Base-by-base conservation (phyloP, 169 alveolate genomes). In the Eimeria zaria region DNA sequence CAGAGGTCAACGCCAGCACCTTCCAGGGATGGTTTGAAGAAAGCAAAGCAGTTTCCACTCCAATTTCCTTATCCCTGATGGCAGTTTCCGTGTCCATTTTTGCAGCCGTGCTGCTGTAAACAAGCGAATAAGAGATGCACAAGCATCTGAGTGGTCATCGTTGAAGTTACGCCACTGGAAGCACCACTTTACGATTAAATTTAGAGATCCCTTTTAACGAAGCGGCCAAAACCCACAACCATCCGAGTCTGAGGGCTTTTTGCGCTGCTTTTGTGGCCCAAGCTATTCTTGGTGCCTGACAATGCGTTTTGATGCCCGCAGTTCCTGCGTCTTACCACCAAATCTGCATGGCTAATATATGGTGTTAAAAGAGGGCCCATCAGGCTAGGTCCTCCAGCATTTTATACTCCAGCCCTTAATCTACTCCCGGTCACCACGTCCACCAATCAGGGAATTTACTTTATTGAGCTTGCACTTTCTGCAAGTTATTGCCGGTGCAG, bases 11-110 rank as follows among this genome's bases (percentile, higher is more conserved):
- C 20, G 91, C 92, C 24, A 53, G 39, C 36, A 39, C 89, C 62
- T 91, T 91, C 84, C 92, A 91, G 64, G 96, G 96, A 48, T 91
- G 96, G 96, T 62, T 91, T 62, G 58, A 62, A 24, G 93, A 85
- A 36, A 85, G 93, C 93, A 58, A 44, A 22, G 93, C 93, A 62
- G 48, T 27, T 36, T 22, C 93, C 39, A 39, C 36, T 60, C 62
- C 55, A 27, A 44, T 30, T 1, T 18, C 81, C 81, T 33, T 36
- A 7, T 9, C 69, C 30, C 62, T 85, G 58, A 20, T 44, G 58
- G 81, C 64, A 27, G n/a, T 85, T 39, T 69, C 41, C 80, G 62
- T 39, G 67, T 62, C 80, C 39, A 9, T 62, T 12, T n/a, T 36
- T 33, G 51, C 51, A 62, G 44, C 12, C 22, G 14, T 46, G 39